phyloP scores from a whole-genome alignment of 78 protist species.

The Protostelium mycophagum region DNA sequence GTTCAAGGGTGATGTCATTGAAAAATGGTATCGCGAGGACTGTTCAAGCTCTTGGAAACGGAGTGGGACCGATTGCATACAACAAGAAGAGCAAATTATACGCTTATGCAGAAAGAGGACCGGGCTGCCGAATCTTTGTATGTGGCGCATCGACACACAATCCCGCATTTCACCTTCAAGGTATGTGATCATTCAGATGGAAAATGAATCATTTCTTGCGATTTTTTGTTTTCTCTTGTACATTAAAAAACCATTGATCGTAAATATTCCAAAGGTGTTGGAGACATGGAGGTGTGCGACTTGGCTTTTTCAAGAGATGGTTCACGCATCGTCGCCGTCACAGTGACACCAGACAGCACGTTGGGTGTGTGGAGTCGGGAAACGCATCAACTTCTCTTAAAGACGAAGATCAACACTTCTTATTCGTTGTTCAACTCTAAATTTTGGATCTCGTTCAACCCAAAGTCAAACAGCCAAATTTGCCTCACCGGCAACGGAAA shows the following conservation, averaged over 20 bases:
- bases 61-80: background rate
- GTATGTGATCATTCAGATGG: background rate
- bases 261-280: background rate
- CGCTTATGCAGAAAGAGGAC: background rate
- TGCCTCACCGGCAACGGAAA: background rate
- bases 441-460: constrained; percentile 2
- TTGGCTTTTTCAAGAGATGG: constrained; percentile 7
- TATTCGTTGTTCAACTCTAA: background rate
- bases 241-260: too few relatives aligned
- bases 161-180: background rate
- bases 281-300: background rate
- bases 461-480: background rate
- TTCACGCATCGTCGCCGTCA: background rate
- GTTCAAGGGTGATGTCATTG: background rate
- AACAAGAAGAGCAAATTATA: background rate
- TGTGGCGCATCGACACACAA: background rate
- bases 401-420: background rate
- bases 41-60: background rate
- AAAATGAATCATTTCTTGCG: too few relatives aligned
- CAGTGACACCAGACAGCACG: background rate
- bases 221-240: too few relatives aligned
- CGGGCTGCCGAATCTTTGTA: background rate
- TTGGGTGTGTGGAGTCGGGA: constrained; percentile 4
- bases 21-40: background rate
- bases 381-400: background rate